Percentiles rank a stretch among this genome's conserved stretches.
These are phyloP conservation scores for Prunus campanulata DNA, from an alignment of 306 rosid genomes.

Conservation along the genomic window DNA sequence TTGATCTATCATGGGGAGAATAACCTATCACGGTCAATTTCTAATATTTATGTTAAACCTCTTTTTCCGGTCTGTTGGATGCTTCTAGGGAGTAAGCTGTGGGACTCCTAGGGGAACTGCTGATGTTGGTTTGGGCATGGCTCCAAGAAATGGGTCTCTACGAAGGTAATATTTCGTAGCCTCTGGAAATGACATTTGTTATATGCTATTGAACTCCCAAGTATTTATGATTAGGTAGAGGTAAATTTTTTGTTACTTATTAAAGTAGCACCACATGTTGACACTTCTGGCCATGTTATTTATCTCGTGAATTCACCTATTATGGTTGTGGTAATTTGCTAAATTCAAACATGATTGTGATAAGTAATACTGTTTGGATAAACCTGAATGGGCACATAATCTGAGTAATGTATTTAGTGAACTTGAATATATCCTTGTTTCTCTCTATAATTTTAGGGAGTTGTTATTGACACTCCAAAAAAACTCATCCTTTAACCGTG, in stretches of 20 bases:
- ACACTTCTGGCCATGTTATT: not conserved
- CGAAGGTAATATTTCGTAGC: conserved; percentile 44
- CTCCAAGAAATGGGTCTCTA: conserved; percentile 50
- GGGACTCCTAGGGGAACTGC: conserved; percentile 51
- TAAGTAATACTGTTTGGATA: not conserved
- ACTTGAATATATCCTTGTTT: not conserved
- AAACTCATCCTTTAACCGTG: too few species aligned
- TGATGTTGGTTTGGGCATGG: conserved; percentile 44
- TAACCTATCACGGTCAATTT: not conserved
- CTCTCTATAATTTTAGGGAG: too few species aligned
- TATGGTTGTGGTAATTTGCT: not conserved
- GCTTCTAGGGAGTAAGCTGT: conserved; percentile 54
- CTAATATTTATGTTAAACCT: not conserved
- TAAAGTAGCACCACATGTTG: not conserved
- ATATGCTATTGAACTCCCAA: not conserved
- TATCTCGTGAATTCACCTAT: not conserved
- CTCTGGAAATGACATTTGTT: not conserved
- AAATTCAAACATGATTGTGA: not conserved
- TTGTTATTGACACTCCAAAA: too few species aligned
- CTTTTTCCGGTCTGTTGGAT: not conserved
- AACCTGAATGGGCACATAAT: not conserved
- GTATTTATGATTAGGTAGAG: not conserved
- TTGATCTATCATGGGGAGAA: not conserved
- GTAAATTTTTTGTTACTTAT: not conserved
- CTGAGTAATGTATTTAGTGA: not conserved